These are phyloP conservation scores for Eustoma russellianum DNA, from an alignment of 257 asterid species.

Conservation along the genomic window DNA sequence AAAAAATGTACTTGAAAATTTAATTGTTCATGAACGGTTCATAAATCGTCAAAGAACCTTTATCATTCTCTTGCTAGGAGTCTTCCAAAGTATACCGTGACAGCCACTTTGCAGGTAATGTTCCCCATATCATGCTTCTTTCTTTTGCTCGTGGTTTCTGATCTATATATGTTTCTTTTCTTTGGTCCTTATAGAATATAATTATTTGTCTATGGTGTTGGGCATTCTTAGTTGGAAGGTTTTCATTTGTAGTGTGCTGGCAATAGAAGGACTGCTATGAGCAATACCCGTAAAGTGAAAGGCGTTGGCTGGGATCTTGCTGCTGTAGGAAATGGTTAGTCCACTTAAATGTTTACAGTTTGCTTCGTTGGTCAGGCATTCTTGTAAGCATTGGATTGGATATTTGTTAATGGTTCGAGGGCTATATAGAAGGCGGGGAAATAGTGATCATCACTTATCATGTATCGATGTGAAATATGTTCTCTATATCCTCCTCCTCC, in stretches of 20 bases:
- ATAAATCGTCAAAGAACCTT: conserved; percentile 1
- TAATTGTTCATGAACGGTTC: background rate
- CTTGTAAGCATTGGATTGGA: too few relatives aligned
- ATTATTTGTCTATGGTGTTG: too few relatives aligned
- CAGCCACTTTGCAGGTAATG: conserved; percentile 92
- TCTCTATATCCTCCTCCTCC: too few relatives aligned
- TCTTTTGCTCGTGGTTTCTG: too few relatives aligned
- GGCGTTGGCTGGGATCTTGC: conserved; percentile 98
- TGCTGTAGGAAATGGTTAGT: conserved; percentile 92
- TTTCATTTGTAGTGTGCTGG: conserved; percentile 76
- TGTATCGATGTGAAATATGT: too few relatives aligned
- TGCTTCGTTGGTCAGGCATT: background rate
- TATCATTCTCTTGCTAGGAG: conserved; percentile 37
- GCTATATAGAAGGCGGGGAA: too few relatives aligned
- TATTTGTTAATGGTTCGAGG: too few relatives aligned
- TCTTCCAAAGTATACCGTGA: conserved; percentile 67
- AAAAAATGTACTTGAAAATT: background rate
- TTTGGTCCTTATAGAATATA: too few relatives aligned
- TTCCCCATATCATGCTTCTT: background rate
- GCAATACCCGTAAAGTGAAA: conserved; percentile 62
- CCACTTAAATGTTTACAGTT: background rate
- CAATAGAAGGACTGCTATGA: conserved; percentile 97
- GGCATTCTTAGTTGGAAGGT: too few relatives aligned
- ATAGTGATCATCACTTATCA: too few relatives aligned
- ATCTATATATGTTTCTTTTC: too few relatives aligned